These are phyloP conservation scores for carrot (Daucus carota) DNA, from an alignment of 129 eudicot genomes.

Conservation along the genomic window DNA sequence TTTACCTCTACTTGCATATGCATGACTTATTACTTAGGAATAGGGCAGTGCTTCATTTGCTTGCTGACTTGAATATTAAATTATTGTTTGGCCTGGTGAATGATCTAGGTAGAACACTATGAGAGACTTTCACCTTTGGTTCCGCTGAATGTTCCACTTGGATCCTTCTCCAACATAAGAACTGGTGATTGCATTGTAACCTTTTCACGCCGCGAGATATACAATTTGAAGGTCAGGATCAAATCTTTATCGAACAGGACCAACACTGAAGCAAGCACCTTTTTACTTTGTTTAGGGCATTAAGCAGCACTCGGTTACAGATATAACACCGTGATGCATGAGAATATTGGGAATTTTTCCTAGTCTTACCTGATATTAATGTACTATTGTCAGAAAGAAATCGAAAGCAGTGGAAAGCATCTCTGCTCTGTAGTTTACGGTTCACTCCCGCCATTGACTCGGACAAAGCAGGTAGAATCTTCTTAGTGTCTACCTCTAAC, in stretches of 20 bases:
- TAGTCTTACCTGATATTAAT: conserved; percentile 1
- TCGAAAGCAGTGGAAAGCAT: conserved; percentile 59
- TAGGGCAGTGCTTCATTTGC: not conserved
- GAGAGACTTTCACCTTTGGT: conserved; percentile 90
- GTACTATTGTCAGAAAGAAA: conserved; percentile 48
- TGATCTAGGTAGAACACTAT: conserved; percentile 52
- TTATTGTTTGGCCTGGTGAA: not conserved
- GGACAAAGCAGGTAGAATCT: conserved; percentile 70
- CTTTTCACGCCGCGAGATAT: conserved; percentile 72
- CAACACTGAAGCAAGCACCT: not conserved
- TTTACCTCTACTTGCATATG: not conserved
- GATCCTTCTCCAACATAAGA: conserved; percentile 64
- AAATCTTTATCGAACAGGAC: not conserved
- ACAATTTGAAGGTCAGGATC: conserved; percentile 53
- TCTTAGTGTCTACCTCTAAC: not conserved
- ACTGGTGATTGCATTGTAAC: conserved; percentile 93
- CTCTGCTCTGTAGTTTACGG: conserved; percentile 97
- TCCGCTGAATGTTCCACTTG: conserved; percentile 62
- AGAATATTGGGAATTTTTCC: not conserved
- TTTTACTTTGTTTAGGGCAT: not conserved
- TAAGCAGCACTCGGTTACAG: not conserved
- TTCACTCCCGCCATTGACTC: conserved; percentile 91
- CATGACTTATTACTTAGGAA: not conserved
- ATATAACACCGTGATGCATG: not conserved
- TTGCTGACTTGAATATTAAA: not conserved